These are phyloP conservation scores for Colletotrichum zoysiae DNA, from an alignment of 2,329 filamentous ascomycete species.

Conservation along the genomic window DNA sequence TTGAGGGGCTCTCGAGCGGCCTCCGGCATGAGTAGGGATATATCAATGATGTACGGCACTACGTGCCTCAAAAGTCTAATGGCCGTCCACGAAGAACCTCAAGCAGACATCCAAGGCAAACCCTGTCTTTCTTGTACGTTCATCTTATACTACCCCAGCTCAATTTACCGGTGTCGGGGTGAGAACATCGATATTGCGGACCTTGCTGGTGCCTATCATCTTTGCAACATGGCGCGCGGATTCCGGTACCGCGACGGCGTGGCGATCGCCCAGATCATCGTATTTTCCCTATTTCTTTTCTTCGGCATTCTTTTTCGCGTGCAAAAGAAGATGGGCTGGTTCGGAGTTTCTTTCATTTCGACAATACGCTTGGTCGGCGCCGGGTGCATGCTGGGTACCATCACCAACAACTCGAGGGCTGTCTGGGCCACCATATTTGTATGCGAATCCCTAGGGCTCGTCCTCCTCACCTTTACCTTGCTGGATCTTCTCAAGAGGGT, in stretches of 20 bases:
- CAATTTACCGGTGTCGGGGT: background rate
- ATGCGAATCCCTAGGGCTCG: constrained; percentile 43
- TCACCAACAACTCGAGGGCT: constrained; percentile 36
- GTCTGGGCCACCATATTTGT: constrained; percentile 44
- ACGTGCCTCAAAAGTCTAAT: background rate
- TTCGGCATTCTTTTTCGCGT: constrained; percentile 20
- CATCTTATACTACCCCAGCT: fast-evolving
- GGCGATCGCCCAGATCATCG: constrained; percentile 29
- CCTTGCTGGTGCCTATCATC: background rate
- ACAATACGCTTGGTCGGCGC: constrained; percentile 44
- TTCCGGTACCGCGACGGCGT: constrained; percentile 38
- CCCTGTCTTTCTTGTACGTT: too few relatives aligned
- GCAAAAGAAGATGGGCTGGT: constrained; percentile 33
- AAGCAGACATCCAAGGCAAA: background rate
- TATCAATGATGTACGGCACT: background rate
- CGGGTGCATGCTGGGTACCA: constrained; percentile 42
- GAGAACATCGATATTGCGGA: too few relatives aligned
- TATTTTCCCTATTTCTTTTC: constrained; percentile 15
- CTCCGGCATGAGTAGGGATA: background rate
- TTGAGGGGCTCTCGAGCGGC: background rate
- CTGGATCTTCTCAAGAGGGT: constrained; percentile 39
- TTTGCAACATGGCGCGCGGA: constrained; percentile 2
- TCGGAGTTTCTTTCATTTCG: constrained; percentile 40
- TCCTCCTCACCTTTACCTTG: constrained; percentile 39
- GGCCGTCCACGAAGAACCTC: background rate